Evolutionary conservation across 2,329 filamentous ascomycete species (phyloP).

Genomic region (Clarireedia sp.): DNA sequence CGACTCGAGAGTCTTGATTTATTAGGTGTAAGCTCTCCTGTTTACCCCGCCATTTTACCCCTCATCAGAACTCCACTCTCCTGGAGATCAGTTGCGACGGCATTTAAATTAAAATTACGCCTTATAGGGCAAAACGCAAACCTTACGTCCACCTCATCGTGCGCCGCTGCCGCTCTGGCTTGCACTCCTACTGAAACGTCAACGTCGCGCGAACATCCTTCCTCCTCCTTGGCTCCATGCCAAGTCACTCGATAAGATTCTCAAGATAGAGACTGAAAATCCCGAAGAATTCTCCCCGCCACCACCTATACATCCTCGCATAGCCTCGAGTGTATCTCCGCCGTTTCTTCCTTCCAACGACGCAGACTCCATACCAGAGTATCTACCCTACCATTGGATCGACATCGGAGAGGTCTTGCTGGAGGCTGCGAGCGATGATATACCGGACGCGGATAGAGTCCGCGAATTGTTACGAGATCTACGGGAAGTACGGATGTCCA

Average conservation of each 20-base stretch:
- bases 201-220: conserved; percentile 86
- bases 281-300: conserved; percentile 69
- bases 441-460: conserved; percentile 65
- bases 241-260: conserved; percentile 65
- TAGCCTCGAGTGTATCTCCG: conserved; percentile 43
- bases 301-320: conserved; percentile 54
- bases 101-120: conserved; percentile 28
- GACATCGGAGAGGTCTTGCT: conserved; percentile 84
- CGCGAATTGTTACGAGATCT: conserved; percentile 71
- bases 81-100: not conserved
- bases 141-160: conserved; percentile 73
- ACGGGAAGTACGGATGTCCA: conserved; percentile 80
- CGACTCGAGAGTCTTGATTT: conserved; percentile 78
- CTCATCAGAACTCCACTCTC: not conserved
- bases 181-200: conserved; percentile 86
- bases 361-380: conserved; percentile 56
- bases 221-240: conserved; percentile 83
- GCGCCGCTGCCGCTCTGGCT: conserved; percentile 84
- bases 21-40: conserved; percentile 59
- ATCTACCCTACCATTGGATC: conserved; percentile 90
- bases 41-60: conserved; percentile 14
- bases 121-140: conserved; percentile 64
- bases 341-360: conserved; percentile 76
- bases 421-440: conserved; percentile 76
- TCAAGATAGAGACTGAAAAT: conserved; percentile 70